Conservation (phyloP, 2,329 filamentous ascomycete species). For the Tolypocladium ovalisporum region DNA sequence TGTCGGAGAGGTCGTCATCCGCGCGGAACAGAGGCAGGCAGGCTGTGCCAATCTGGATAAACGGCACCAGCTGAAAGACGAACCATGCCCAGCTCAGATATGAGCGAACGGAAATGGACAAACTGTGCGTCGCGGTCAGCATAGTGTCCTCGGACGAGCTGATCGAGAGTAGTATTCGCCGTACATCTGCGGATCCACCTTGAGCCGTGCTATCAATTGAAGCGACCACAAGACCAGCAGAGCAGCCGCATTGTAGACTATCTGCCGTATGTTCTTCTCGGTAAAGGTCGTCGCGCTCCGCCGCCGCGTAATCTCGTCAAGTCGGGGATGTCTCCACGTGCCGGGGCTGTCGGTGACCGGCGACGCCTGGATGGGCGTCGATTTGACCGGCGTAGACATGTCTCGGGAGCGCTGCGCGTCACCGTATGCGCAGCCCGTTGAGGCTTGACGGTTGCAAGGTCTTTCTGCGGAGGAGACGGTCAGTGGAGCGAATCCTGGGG, state of each 20-base stretch:
- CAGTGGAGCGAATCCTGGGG: not conserved
- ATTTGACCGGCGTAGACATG: slow-evolving; percentile 20
- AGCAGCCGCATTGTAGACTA: slow-evolving; percentile 55
- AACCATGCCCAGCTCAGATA: slow-evolving; percentile 35
- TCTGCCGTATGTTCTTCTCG: slow-evolving; percentile 60
- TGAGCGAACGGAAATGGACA: slow-evolving; percentile 17
- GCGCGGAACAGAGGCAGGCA: slow-evolving; percentile 61
- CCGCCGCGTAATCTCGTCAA: slow-evolving; percentile 76
- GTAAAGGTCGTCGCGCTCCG: slow-evolving; percentile 71
- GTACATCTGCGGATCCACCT: slow-evolving; percentile 27
- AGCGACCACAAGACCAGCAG: slow-evolving; percentile 26
- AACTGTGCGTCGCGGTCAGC: slow-evolving; percentile 12
- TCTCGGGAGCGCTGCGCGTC: not conserved
- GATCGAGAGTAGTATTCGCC: slow-evolving; percentile 8
- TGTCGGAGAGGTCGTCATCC: slow-evolving; percentile 73
- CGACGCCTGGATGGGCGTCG: slow-evolving; percentile 30
- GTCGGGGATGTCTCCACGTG: slow-evolving; percentile 81
- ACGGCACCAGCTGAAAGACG: slow-evolving; percentile 42
- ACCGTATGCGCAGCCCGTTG: not conserved
- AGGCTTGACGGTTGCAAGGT: not conserved
- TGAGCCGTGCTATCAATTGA: slow-evolving; percentile 22
- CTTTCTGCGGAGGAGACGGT: not conserved
- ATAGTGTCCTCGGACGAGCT: not conserved
- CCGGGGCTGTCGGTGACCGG: slow-evolving; percentile 49
- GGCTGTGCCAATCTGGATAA: slow-evolving; percentile 62